A percentile compares a stretch with the other conserved stretches of the same genome.
Conservation (phyloP, 257 asterid species). For the Linderniella brevidens region DNA sequence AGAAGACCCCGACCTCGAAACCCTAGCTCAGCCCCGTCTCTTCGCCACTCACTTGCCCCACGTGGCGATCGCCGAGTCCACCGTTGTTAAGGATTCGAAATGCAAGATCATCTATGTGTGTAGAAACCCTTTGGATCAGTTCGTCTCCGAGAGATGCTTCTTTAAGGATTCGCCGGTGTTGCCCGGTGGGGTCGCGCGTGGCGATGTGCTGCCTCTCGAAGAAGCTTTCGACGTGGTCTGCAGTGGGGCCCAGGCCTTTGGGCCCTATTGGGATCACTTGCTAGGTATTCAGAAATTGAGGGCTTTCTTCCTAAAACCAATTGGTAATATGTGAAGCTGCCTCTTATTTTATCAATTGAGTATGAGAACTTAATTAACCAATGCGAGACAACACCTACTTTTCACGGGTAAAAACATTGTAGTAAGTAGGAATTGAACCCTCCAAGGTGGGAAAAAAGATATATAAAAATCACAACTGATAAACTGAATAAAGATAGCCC, state of each 20-base stretch:
- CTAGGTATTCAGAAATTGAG: too few relatives aligned
- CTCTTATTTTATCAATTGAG: too few relatives aligned
- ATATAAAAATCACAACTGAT: too few relatives aligned
- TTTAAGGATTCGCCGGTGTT: background rate
- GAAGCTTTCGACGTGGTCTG: background rate
- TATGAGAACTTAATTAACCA: too few relatives aligned
- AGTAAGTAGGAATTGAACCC: too few relatives aligned
- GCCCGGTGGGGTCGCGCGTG: too few relatives aligned
- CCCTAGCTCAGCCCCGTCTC: background rate
- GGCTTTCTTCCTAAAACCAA: too few relatives aligned
- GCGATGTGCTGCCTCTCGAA: background rate
- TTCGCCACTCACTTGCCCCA: background rate
- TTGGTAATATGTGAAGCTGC: too few relatives aligned
- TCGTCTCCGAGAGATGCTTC: background rate
- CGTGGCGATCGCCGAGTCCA: background rate
- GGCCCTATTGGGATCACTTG: background rate
- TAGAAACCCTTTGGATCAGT: constrained; percentile 1
- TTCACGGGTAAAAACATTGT: too few relatives aligned
- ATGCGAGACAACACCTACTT: too few relatives aligned
- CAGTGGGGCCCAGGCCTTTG: background rate
- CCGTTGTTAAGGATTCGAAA: background rate
- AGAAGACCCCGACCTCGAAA: background rate
- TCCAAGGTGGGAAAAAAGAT: too few relatives aligned
- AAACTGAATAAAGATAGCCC: too few relatives aligned
- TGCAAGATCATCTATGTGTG: constrained; percentile 1